A percentile compares a stretch with the other conserved stretches of the same genome.
These are phyloP conservation scores for Xylogone sp. DNA, from an alignment of 2,329 filamentous ascomycete species.

Conservation along the genomic window DNA sequence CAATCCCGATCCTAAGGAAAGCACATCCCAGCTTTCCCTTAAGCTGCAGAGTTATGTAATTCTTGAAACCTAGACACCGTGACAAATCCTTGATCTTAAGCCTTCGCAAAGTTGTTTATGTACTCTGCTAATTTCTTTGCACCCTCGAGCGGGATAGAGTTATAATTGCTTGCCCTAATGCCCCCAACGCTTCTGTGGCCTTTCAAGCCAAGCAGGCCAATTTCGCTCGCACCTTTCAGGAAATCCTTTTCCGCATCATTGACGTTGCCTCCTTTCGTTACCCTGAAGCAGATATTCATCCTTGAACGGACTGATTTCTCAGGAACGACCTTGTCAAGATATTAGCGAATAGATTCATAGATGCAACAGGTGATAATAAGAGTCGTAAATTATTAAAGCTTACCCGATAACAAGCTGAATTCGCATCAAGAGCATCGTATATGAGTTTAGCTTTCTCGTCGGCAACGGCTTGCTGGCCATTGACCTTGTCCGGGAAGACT, in stretches of 20 bases:
- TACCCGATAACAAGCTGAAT: slow-evolving; percentile 65
- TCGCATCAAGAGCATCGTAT: slow-evolving; percentile 72
- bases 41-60: too few species aligned
- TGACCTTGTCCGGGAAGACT: slow-evolving; percentile 64
- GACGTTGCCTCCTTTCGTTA: slow-evolving; percentile 54
- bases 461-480: slow-evolving; percentile 71
- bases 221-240: slow-evolving; percentile 64
- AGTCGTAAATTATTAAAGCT: too few species aligned
- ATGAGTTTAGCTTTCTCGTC: slow-evolving; percentile 72
- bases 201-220: slow-evolving; percentile 75
- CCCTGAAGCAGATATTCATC: slow-evolving; percentile 94
- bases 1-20: too few species aligned
- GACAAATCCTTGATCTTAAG: too few species aligned
- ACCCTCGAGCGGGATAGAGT: slow-evolving; percentile 67
- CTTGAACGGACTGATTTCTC: slow-evolving; percentile 72
- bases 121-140: slow-evolving; percentile 66
- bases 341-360: not conserved
- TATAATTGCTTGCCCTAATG: slow-evolving; percentile 86
- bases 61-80: too few species aligned
- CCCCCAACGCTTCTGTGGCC: slow-evolving; percentile 85
- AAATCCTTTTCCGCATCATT: slow-evolving; percentile 76
- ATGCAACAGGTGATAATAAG: not conserved
- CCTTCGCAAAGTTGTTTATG: slow-evolving; percentile 47
- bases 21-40: too few species aligned
- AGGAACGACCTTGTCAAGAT: slow-evolving; percentile 56